Base-by-base conservation (phyloP, 305 asterid species). In the Fraxinus greggii region DNA sequence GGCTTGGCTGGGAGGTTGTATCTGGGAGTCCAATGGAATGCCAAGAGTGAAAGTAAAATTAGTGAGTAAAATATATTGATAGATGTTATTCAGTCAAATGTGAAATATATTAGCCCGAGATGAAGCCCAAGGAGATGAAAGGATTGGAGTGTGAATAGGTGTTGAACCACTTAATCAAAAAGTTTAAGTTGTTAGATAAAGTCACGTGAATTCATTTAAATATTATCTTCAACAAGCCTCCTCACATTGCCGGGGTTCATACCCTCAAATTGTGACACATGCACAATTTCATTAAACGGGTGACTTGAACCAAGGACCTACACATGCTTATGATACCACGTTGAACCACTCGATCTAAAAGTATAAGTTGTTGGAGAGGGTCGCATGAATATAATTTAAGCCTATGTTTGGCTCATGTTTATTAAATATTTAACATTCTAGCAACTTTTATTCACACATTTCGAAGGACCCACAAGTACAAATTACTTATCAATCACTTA, bases 41-140 rank as follows among this genome's bases (percentile, higher is more conserved):
- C 63, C 42, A 77, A 76, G 59, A 59, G 77, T 59, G 65, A 78
- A 77, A 59, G 83, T 21, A 63, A n/a, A 79, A 36, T 35, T 74
- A 28, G 59, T 26, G 78, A 70, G 42, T 75, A 67, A 28, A 67
- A 13, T 67, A 26, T 28, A 26, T 42, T 79, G 63, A 72, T 73
- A 82, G 45, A 74, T 81, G 31, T 78, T 61, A 36, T 75, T 48
- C 63, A 56, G 59, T 54, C 65, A 72, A 79, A 65, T 35, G 65
- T n/a, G 31, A 69, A 77, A 75, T 17, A 9, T 17, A 59, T 78
- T 23, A 80, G 23, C 38, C 26, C 78, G 76, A 48, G 40, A 67
- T 32, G 40, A 76, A 75, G 85, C 29, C 82, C 72, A 69, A 31
- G n/a, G 63, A 23, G n/a, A 24, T 38, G 45, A 38, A 65, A 7